phyloP scores from a whole-genome alignment of 2,329 filamentous ascomycete species.

The Dothideomycetidae sp. region DNA sequence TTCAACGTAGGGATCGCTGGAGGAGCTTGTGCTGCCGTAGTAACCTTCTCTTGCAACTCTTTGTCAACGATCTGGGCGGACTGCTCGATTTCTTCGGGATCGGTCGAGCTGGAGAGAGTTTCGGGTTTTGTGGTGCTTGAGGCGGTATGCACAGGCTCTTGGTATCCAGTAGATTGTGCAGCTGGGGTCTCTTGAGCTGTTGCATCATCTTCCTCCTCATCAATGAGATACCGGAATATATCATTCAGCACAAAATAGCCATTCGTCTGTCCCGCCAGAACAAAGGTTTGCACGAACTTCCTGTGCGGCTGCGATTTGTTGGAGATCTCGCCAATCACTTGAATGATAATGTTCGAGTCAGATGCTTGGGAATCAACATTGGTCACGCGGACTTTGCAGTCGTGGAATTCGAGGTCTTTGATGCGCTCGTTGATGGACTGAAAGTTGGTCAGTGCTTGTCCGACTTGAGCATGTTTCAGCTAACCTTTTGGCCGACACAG shows the following conservation, averaged over 20 bases:
- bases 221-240: conserved; percentile 85
- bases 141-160: conserved; percentile 28
- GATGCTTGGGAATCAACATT: conserved; percentile 96
- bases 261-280: conserved; percentile 87
- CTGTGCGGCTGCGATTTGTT: conserved; percentile 83
- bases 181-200: conserved; percentile 20
- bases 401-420: conserved; percentile 81
- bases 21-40: conserved; percentile 16
- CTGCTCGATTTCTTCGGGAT: conserved; percentile 29
- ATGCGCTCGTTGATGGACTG: conserved; percentile 91
- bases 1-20: conserved; percentile 23
- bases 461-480: background rate
- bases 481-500: conserved; percentile 73
- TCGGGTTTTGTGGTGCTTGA: conserved; percentile 19
- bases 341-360: conserved; percentile 85
- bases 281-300: conserved; percentile 96
- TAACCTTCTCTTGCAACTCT: conserved; percentile 55
- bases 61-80: conserved; percentile 45
- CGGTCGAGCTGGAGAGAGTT: conserved; percentile 21
- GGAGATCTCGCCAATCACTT: conserved; percentile 95
- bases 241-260: conserved; percentile 98
- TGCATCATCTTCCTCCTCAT: conserved; percentile 46
- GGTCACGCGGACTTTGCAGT: conserved; percentile 95
- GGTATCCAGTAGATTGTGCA: conserved; percentile 23
- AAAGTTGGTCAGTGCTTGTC: conserved; percentile 13